Evolutionary conservation across 805 yeast species (phyloP).

Genomic region (Candida multigemmis): DNA sequence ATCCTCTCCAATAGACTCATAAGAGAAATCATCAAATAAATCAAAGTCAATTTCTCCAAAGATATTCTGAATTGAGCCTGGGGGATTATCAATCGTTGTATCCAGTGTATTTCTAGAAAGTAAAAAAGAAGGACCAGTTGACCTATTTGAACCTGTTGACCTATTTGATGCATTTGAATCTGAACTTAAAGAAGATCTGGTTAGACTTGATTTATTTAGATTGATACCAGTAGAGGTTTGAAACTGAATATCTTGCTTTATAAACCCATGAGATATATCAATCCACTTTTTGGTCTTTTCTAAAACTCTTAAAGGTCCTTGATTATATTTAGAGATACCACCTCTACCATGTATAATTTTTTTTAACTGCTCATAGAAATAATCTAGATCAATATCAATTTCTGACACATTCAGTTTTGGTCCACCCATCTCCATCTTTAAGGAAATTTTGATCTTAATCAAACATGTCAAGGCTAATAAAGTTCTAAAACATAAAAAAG

Average conservation of each 20-base stretch:
- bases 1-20: no score
- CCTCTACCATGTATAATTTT: no score
- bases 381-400: conserved; percentile 11
- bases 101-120: no score
- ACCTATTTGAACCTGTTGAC: background rate
- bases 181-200: no score
- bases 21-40: conserved; percentile 14
- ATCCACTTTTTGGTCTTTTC: no score
- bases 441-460: conserved; percentile 36
- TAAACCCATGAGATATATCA: no score
- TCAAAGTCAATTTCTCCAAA: conserved; percentile 23
- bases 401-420: conserved; percentile 5
- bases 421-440: conserved; percentile 30
- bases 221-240: no score
- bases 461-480: conserved; percentile 42
- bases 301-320: no score
- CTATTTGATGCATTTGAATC: conserved; percentile 1
- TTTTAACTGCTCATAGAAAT: conserved; percentile 9
- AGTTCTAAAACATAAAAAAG: conserved; percentile 45
- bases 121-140: background rate
- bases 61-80: conserved; percentile 13
- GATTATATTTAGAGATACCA: no score
- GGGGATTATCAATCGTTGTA: no score
- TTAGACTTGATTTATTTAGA: no score
- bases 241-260: no score